Evolutionary conservation across 371 early-diverging fungal species (phyloP).

Genomic region (Nematocida homosporus): DNA sequence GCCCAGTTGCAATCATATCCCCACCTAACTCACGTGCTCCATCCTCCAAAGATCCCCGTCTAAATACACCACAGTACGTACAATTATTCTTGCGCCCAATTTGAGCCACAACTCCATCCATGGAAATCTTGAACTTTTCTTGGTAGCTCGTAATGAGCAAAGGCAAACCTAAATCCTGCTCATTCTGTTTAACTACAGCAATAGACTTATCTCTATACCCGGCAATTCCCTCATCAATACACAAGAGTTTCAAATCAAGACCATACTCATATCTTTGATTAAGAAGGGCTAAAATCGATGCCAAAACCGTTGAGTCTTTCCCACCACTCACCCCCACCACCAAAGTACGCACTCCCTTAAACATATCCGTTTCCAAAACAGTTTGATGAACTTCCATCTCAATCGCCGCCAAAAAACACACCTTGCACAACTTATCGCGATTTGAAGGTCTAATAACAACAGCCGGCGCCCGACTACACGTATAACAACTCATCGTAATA

Average conservation of each 20-base stretch:
- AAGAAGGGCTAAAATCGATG: constrained; percentile 83
- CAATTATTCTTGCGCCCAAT: constrained; percentile 94
- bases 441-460: constrained; percentile 86
- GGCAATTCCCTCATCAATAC: constrained; percentile 97
- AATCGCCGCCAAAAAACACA: constrained; percentile 85
- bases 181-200: constrained; percentile 83
- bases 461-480: constrained; percentile 70
- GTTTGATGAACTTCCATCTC: constrained; percentile 92
- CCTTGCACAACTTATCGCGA: constrained; percentile 79
- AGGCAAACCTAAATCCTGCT: constrained; percentile 82
- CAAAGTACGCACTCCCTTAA: constrained; percentile 79
- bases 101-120: constrained; percentile 85
- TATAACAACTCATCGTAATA: constrained; percentile 66
- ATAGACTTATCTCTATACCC: constrained; percentile 97
- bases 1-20: constrained; percentile 93
- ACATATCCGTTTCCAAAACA: constrained; percentile 76
- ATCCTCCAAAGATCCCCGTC: constrained; percentile 91
- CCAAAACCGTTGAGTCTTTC: constrained; percentile 96
- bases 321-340: constrained; percentile 96
- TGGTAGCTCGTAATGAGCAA: constrained; percentile 85
- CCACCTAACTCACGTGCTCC: constrained; percentile 83
- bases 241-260: constrained; percentile 80
- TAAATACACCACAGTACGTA: constrained; percentile 97
- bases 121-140: constrained; percentile 87
- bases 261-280: constrained; percentile 89